A percentile compares a stretch with the other conserved stretches of the same genome.
Evolutionary conservation across 2,329 filamentous ascomycete species (phyloP).

Genomic region (Neonectria punicea): DNA sequence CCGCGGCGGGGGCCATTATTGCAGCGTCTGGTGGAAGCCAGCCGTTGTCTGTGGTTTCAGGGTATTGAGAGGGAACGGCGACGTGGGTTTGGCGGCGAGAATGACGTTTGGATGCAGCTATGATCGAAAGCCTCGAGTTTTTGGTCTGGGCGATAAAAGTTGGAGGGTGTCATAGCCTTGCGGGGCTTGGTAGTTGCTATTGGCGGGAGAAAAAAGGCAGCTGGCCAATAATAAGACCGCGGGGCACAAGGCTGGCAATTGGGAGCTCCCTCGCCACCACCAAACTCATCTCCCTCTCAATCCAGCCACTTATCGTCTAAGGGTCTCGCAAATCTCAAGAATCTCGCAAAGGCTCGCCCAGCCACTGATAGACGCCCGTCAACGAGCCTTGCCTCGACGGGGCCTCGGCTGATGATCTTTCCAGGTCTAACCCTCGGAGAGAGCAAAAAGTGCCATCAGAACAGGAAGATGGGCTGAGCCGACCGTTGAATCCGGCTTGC

Average conservation of each 20-base stretch:
- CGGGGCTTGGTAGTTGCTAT: slow-evolving; percentile 6
- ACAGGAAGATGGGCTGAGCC: slow-evolving; percentile 10
- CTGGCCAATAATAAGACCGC: slow-evolving; percentile 23
- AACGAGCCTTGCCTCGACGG: neutral
- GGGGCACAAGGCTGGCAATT: slow-evolving; percentile 33
- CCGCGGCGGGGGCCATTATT: slow-evolving; percentile 48
- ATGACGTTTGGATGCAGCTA: slow-evolving; percentile 2
- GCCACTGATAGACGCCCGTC: neutral
- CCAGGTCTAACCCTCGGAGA: neutral
- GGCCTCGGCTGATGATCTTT: slow-evolving; percentile 14
- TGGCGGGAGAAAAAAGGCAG: neutral
- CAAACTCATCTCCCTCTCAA: neutral
- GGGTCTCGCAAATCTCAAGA: neutral
- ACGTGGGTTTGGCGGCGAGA: neutral
- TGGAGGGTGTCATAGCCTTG: slow-evolving; percentile 41
- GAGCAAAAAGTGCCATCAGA: neutral
- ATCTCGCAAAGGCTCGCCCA: neutral
- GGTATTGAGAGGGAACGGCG: neutral
- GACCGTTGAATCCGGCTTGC: neutral
- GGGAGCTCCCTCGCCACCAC: neutral
- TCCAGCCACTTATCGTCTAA: neutral
- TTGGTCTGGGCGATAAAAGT: slow-evolving; percentile 36
- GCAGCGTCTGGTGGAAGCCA: neutral
- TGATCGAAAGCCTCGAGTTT: slow-evolving; percentile 12
- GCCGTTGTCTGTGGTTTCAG: neutral